phyloP scores from a whole-genome alignment of 2,329 filamentous ascomycete species.

The Geosmithia putterillii region DNA sequence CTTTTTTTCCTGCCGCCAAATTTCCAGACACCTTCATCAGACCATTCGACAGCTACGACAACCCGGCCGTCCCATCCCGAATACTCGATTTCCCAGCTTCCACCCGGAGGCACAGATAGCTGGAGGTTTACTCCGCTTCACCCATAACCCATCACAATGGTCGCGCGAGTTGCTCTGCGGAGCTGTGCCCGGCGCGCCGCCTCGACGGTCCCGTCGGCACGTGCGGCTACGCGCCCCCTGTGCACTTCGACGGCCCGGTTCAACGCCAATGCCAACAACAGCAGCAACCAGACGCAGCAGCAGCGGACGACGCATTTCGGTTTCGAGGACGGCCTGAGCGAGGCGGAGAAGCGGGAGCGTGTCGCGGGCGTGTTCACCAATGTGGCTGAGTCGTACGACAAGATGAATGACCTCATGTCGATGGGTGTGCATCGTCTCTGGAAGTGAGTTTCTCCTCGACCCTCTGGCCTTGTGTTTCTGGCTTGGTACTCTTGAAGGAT shows the following conservation, averaged over 20 bases:
- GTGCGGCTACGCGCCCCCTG: not conserved
- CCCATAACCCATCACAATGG: too few species aligned
- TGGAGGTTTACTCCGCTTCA: too few species aligned
- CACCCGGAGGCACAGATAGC: not conserved
- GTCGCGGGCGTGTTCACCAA: constrained; percentile 89
- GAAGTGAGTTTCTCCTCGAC: constrained; percentile 42
- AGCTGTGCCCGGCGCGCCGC: constrained; percentile 11
- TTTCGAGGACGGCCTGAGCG: constrained; percentile 64
- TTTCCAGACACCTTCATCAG: too few species aligned
- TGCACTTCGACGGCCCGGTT: constrained; percentile 1
- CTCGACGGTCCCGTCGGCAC: constrained; percentile 2
- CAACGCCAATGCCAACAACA: not conserved
- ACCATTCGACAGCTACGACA: too few species aligned
- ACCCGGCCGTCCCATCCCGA: too few species aligned
- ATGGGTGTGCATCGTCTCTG: constrained; percentile 92
- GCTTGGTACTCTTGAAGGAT: not conserved
- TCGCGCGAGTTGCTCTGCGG: constrained; percentile 15
- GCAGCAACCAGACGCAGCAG: not conserved
- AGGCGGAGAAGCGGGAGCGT: constrained; percentile 58
- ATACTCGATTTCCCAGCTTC: too few species aligned
- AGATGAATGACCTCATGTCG: constrained; percentile 99
- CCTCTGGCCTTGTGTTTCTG: not conserved
- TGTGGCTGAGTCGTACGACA: constrained; percentile 88
- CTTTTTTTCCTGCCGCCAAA: too few species aligned
- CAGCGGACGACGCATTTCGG: constrained; percentile 78